Base-by-base conservation (phyloP, 2,329 filamentous ascomycete genomes). In the Hypoxylon sp. region DNA sequence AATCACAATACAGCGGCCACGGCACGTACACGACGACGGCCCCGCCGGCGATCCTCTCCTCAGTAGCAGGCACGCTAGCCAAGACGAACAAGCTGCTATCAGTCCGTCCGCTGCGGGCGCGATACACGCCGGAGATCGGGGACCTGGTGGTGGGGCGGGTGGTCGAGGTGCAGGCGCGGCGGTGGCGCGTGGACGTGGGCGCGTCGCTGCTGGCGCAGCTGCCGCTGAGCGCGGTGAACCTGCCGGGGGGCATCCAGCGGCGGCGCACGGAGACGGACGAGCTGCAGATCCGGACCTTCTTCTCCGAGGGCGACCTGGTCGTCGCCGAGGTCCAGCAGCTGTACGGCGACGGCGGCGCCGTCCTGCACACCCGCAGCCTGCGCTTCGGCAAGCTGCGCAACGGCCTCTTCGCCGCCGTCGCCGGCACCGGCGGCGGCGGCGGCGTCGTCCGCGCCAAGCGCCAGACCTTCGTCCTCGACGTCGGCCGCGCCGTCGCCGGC, bases 81-180 rank as follows among this genome's bases (percentile, higher is more conserved):
- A 94, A 93, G 73, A 98, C 94, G 58, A 99, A 99, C 83, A 98
- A 97, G 75, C 88, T 99, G 43, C 88, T 99, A 65, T 96, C 92
- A 2, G 90, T 99, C 55, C 88, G 89, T 1, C 92, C 95, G 5
- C 83, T 99, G 2, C 91, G 93, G 60, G 93, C 95, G 15, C 89
- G 95, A 60, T 99, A 99, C 79, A 92, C 87, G 1, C 95, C 95
- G 26, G 94, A 97, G 75, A 97, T 99, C 60, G 95, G 95, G 67
- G 95, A 99, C 76, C 83, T 99, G 3, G 91, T 99, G 2, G 88
- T 99, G 11, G 95, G 95, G 31, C 87, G 95, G 62, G 96, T 99
- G 69, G 87, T 95, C 63, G 92, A 96, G 75, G 95, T 99, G n/a
- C 92, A 97, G 75, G 88, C 90, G 29, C 88, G 88, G 74, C 87